Evolutionary conservation across 2,329 filamentous ascomycete species (phyloP).

Genomic region (Fusarium dlaminii): DNA sequence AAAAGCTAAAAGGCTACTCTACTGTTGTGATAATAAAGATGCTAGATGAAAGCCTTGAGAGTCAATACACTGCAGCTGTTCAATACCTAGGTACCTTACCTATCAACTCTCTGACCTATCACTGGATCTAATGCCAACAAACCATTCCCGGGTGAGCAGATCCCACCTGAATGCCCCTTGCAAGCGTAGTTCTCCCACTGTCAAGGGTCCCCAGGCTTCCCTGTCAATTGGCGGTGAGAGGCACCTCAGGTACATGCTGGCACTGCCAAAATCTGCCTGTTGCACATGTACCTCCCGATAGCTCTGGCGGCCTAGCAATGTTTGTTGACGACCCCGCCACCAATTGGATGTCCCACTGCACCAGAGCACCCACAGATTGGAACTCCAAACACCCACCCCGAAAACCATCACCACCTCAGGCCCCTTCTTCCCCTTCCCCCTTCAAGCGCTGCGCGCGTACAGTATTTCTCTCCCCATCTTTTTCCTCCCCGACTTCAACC

Average conservation of each 20-base stretch:
- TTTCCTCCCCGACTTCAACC: slow-evolving; percentile 32
- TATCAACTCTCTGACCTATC: background rate
- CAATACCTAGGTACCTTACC: background rate
- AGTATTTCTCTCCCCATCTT: slow-evolving; percentile 38
- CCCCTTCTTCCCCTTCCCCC: slow-evolving; percentile 42
- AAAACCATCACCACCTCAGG: slow-evolving; percentile 48
- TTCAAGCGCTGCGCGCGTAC: slow-evolving; percentile 50
- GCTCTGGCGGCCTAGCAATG: slow-evolving; percentile 13
- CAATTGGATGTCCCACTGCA: slow-evolving; percentile 33
- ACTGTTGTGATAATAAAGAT: background rate
- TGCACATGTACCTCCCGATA: slow-evolving; percentile 15
- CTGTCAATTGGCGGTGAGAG: slow-evolving; percentile 45
- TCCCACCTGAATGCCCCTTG: slow-evolving; percentile 36
- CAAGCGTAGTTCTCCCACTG: slow-evolving; percentile 29
- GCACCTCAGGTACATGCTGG: slow-evolving; percentile 21
- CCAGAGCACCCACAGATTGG: slow-evolving; percentile 39
- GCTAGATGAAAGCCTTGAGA: background rate
- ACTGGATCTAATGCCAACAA: background rate
- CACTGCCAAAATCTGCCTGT: slow-evolving; percentile 10
- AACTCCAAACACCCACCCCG: slow-evolving; percentile 45
- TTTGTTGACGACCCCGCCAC: slow-evolving; percentile 43
- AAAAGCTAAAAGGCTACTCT: background rate
- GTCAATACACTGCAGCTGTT: background rate
- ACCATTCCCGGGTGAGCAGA: slow-evolving; percentile 4
- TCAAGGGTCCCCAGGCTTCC: slow-evolving; percentile 31